A percentile compares a stretch with the other conserved stretches of the same genome.
Conservation (phyloP, 768 basidiomycete genomes). For the Cystobasidium tubakii region DNA sequence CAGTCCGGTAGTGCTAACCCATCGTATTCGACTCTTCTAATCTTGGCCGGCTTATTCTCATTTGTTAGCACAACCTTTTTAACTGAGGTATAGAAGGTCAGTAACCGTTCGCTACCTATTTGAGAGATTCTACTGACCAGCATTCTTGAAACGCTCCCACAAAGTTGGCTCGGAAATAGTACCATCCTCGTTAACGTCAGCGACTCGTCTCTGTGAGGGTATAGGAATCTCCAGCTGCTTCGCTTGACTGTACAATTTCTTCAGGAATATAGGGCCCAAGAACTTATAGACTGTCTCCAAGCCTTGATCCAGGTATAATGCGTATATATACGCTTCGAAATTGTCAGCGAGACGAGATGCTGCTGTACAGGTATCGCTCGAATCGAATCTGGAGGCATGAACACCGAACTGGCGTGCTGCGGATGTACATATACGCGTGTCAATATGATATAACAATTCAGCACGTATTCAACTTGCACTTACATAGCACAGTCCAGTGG, state of each 20-base stretch:
- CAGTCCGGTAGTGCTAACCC: slow-evolving; percentile 2
- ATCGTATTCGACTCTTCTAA: not conserved
- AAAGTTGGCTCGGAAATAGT: not conserved
- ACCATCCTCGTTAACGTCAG: not conserved
- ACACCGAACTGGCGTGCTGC: slow-evolving; percentile 9
- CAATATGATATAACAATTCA: not conserved
- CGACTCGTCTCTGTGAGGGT: not conserved
- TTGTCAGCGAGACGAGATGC: slow-evolving; percentile 30
- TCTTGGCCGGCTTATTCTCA: not conserved
- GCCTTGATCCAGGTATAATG: slow-evolving; percentile 23
- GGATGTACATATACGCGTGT: not conserved
- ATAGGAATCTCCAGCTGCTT: not conserved
- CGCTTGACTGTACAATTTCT: slow-evolving; percentile 12
- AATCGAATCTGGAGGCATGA: not conserved
- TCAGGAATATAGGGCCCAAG: slow-evolving; percentile 5
- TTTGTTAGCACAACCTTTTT: not conserved
- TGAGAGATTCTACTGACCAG: not conserved
- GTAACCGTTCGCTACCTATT: not conserved
- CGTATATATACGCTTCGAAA: slow-evolving; percentile 30
- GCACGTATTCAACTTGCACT: not conserved
- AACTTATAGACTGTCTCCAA: slow-evolving; percentile 17
- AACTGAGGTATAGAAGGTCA: not conserved
- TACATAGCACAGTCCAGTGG: slow-evolving; percentile 25
- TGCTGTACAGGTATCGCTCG: not conserved
- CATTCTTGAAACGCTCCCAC: not conserved